phyloP scores from a whole-genome alignment of 148 eudicot genomes.

The Simmondsia chinensis region DNA sequence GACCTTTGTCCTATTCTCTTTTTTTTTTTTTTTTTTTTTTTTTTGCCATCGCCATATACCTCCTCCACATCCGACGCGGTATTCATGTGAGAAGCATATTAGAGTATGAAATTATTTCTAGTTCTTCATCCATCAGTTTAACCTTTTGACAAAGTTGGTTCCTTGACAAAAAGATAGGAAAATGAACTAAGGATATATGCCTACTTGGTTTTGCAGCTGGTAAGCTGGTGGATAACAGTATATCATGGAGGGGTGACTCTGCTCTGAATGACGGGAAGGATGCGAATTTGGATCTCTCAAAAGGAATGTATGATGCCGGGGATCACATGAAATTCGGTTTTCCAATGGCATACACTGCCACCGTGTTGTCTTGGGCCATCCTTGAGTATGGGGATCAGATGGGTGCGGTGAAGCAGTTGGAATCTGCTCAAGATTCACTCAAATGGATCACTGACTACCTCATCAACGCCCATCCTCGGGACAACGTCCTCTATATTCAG shows the following conservation, averaged over 20 bases:
- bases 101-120: no score
- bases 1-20: no score
- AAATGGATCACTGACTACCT: constrained; percentile 88
- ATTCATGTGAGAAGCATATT: no score
- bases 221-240: constrained; percentile 54
- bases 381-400: constrained; percentile 93
- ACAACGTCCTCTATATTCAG: constrained; percentile 81
- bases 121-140: no score
- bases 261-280: constrained; percentile 64
- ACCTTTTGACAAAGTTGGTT: neutral
- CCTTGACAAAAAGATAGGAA: neutral
- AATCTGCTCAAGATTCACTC: constrained; percentile 67
- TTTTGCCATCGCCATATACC: constrained; percentile 2
- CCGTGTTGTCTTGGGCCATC: constrained; percentile 86
- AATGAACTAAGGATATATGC: neutral
- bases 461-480: constrained; percentile 59
- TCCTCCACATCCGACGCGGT: no score
- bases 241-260: constrained; percentile 93
- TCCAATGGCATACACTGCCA: constrained; percentile 92
- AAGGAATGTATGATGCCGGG: constrained; percentile 98
- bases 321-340: constrained; percentile 95
- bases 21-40: neutral
- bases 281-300: constrained; percentile 65
- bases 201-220: constrained; percentile 60
- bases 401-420: constrained; percentile 51